phyloP scores from a whole-genome alignment of 352 stramenopile species.

The Phytopythium delawarense region DNA sequence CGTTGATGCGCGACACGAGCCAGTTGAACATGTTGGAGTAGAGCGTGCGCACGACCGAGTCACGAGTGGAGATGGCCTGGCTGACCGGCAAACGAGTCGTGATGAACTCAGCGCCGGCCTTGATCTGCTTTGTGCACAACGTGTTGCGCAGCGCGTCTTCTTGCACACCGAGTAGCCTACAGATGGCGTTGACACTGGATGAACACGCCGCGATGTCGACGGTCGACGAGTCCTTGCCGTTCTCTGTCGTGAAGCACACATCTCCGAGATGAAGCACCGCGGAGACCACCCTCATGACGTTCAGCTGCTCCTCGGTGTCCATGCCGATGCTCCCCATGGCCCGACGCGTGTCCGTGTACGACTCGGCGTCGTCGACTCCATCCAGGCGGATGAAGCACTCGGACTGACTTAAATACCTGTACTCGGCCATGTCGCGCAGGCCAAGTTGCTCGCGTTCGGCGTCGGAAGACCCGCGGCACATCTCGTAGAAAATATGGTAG shows the following conservation, averaged over 20 bases:
- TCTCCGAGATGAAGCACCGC: conserved; percentile 88
- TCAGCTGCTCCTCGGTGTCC: conserved; percentile 61
- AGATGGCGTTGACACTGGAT: conserved; percentile 75
- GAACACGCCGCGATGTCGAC: conserved; percentile 49
- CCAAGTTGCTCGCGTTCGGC: conserved; percentile 45
- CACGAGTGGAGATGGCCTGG: conserved; percentile 70
- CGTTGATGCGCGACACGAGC: conserved; percentile 93
- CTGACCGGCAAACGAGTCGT: conserved; percentile 58
- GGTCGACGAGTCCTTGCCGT: conserved; percentile 60
- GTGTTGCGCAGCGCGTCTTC: conserved; percentile 53
- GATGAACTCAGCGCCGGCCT: conserved; percentile 73
- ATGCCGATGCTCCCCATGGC: conserved; percentile 88
- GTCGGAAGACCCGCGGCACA: conserved; percentile 72
- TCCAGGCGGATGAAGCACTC: conserved; percentile 70
- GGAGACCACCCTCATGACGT: conserved; percentile 80
- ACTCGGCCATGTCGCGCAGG: conserved; percentile 47
- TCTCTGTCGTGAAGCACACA: conserved; percentile 64
- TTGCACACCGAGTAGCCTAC: conserved; percentile 66
- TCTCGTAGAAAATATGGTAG: conserved; percentile 99
- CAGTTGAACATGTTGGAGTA: conserved; percentile 92
- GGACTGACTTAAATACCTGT: conserved; percentile 85
- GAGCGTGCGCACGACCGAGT: conserved; percentile 85
- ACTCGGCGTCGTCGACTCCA: conserved; percentile 73
- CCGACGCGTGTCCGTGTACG: conserved; percentile 63
- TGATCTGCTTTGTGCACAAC: conserved; percentile 76